Base-by-base conservation (phyloP, 768 basidiomycete species). In the Phlebiopsis flavidoalba region DNA sequence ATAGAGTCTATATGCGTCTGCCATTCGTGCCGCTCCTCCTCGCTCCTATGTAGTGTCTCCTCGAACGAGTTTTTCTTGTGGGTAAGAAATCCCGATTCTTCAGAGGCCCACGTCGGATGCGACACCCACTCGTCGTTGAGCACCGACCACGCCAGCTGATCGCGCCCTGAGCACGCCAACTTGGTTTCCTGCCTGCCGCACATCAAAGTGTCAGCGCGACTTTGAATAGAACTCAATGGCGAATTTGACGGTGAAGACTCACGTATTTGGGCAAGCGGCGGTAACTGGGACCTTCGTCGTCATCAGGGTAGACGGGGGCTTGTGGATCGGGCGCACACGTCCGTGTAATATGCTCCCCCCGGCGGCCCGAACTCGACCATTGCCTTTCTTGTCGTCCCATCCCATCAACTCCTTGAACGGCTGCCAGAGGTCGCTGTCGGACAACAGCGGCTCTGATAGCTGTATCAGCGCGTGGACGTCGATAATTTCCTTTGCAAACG, bases 41-140 rank as follows among this genome's bases (percentile, higher is more conserved):
- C 97, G 67, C 93, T 90, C 75, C 93, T 93, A 77, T 98, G 95
- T 59, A 98, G 79, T 0, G 92, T 91, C 69, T 98, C 96, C 73
- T 99, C 97, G 72, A 90, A 98, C 5, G 85, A 82, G 70, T 98
- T 99, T 79, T 98, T 98, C 80, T 97, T 96, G 73, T 98, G 93
- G 6, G 95, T 82, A 64, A 93, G 84, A 67, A 97, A 97, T 10
- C 93, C 95, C 0, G 95, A 85, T 70, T 96, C 95, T 71, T 98
- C 96, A 21, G 94, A 95, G 8, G 94, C 94, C 93, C 95, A 97
- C 1, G 95, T 96, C 3, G 97, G 96, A 72, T 98, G 96, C 14
- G 96, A 97, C 11, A 98, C 94, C 96, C 97, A 98, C 65, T 89
- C 85, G 69, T 98, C 95, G 70, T 99, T 99, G 50, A 99, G 82